phyloP scores from a whole-genome alignment of 441 rosid species.

The Gossypium lobatum region DNA sequence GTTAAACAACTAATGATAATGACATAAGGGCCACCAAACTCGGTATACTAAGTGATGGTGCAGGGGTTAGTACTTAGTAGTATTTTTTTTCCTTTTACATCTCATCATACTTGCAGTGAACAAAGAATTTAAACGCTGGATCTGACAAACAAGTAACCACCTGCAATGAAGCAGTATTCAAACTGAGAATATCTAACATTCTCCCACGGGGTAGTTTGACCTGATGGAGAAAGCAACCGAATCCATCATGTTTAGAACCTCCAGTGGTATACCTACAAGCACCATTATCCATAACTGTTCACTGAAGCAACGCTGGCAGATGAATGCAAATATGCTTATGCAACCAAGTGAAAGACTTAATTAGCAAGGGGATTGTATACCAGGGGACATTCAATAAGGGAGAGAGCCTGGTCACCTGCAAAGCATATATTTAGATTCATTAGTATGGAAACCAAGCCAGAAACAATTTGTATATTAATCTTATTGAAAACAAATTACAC shows the following conservation, averaged over 20 bases:
- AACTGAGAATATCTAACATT: slow-evolving; percentile 42
- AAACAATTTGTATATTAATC: neutral
- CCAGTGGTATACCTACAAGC: slow-evolving; percentile 49
- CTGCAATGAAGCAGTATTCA: slow-evolving; percentile 36
- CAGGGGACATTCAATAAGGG: slow-evolving; percentile 47
- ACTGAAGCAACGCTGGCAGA: slow-evolving; percentile 10
- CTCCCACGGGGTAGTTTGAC: slow-evolving; percentile 39
- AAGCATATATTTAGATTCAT: slow-evolving; percentile 23
- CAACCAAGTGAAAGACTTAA: slow-evolving; percentile 14
- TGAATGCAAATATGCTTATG: slow-evolving; percentile 16
- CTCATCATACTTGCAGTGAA: neutral
- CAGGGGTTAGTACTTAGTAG: neutral
- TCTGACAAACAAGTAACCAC: slow-evolving; percentile 18
- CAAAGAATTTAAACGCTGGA: slow-evolving; percentile 2
- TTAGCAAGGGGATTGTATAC: slow-evolving; percentile 30
- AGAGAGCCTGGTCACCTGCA: slow-evolving; percentile 44
- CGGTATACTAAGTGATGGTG: neutral
- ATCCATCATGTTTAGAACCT: slow-evolving; percentile 30
- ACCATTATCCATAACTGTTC: slow-evolving; percentile 18
- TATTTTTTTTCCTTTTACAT: neutral
- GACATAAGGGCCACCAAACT: neutral
- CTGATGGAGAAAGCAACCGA: slow-evolving; percentile 31
- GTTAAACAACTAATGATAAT: neutral
- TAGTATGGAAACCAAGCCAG: slow-evolving; percentile 13
- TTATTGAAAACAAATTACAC: neutral